These are phyloP conservation scores for Cladosporium velox DNA, from an alignment of 2,329 filamentous ascomycete species.

Conservation along the genomic window DNA sequence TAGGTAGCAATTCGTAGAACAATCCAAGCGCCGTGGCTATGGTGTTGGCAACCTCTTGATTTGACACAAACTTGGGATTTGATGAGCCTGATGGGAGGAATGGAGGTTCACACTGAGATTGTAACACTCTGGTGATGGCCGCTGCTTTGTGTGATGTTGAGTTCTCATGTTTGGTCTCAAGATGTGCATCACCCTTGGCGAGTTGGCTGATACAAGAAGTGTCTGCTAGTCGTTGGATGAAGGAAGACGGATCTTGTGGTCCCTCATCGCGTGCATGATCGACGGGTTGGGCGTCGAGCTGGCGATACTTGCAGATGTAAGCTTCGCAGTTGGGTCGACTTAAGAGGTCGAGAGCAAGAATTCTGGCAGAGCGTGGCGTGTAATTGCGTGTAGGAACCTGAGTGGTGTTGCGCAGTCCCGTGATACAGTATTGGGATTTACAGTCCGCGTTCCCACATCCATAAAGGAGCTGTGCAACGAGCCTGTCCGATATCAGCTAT, in stretches of 20 bases:
- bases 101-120: neutral
- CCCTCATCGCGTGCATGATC: slow-evolving; percentile 28
- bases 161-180: neutral
- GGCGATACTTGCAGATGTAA: slow-evolving; percentile 57
- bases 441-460: slow-evolving; percentile 72
- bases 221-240: slow-evolving; percentile 57
- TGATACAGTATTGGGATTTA: slow-evolving; percentile 73
- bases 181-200: neutral
- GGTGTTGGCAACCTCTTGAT: slow-evolving; percentile 6
- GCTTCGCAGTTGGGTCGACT: slow-evolving; percentile 72
- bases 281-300: neutral
- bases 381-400: slow-evolving; percentile 72
- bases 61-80: neutral
- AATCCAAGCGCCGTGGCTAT: neutral
- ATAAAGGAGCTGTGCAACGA: slow-evolving; percentile 70
- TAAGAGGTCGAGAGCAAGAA: slow-evolving; percentile 74
- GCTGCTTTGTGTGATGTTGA: neutral
- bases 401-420: slow-evolving; percentile 66
- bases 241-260: slow-evolving; percentile 58
- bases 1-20: slow-evolving; percentile 6
- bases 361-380: slow-evolving; percentile 76
- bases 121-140: slow-evolving; percentile 1
- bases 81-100: neutral
- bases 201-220: slow-evolving; percentile 23
- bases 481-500: neutral